phyloP scores from a whole-genome alignment of 257 asterid genomes.

The Gentiana straminea region DNA sequence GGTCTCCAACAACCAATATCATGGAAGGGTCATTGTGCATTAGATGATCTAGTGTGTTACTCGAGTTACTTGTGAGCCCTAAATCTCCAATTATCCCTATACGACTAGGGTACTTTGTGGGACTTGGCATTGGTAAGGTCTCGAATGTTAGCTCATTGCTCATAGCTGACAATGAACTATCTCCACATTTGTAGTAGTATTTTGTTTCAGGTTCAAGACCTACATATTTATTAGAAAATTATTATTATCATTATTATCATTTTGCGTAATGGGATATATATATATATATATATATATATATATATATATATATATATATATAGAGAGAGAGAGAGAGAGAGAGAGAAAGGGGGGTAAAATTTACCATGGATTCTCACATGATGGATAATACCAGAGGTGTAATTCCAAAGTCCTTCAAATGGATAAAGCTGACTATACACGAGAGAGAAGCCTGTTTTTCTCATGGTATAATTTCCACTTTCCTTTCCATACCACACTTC shows the following conservation, averaged over 20 bases:
- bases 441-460: constrained; percentile 41
- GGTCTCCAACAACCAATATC: constrained; percentile 64
- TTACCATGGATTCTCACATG: constrained; percentile 72
- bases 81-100: constrained; percentile 76
- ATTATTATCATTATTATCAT: neutral
- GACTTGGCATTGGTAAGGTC: constrained; percentile 53
- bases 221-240: constrained; percentile 13
- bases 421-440: constrained; percentile 73
- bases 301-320: neutral
- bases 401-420: constrained; percentile 72
- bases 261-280: too few relatives aligned
- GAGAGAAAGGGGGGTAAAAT: constrained; percentile 1
- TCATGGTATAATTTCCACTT: constrained; percentile 37
- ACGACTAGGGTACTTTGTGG: constrained; percentile 48
- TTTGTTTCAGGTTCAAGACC: constrained; percentile 66
- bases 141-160: constrained; percentile 50
- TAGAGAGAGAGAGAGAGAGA: neutral
- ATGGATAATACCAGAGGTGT: constrained; percentile 76
- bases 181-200: constrained; percentile 82
- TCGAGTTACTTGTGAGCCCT: constrained; percentile 70
- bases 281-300: too few relatives aligned
- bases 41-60: constrained; percentile 71
- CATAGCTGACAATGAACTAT: constrained; percentile 54
- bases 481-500: constrained; percentile 74
- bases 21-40: constrained; percentile 50